phyloP scores from a whole-genome alignment of 768 basidiomycete species.

The Panaeolus papilionaceus region DNA sequence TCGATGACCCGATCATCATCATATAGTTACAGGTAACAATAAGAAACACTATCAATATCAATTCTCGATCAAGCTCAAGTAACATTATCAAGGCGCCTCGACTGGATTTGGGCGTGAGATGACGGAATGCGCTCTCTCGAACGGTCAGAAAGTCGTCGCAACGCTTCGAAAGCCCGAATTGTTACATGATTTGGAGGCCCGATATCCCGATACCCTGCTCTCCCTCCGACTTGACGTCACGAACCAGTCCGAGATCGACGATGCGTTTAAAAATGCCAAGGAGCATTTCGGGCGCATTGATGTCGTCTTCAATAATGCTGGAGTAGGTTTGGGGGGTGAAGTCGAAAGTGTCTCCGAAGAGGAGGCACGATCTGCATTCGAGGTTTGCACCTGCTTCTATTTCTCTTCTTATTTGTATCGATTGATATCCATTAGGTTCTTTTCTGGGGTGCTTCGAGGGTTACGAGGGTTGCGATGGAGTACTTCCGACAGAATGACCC shows the following conservation, averaged over 20 bases:
- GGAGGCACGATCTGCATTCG: slow-evolving; percentile 42
- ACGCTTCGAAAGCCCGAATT: slow-evolving; percentile 44
- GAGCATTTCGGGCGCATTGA: slow-evolving; percentile 48
- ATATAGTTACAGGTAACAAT: not conserved
- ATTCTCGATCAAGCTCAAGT: not conserved
- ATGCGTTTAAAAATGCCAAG: slow-evolving; percentile 40
- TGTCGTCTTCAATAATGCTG: slow-evolving; percentile 54
- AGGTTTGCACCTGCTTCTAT: slow-evolving; percentile 28
- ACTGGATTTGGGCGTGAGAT: slow-evolving; percentile 44
- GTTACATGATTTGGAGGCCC: slow-evolving; percentile 27
- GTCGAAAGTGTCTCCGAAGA: slow-evolving; percentile 41
- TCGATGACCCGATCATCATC: not conserved
- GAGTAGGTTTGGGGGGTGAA: slow-evolving; percentile 39
- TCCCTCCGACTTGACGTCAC: slow-evolving; percentile 48
- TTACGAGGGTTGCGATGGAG: slow-evolving; percentile 37
- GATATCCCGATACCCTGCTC: slow-evolving; percentile 39
- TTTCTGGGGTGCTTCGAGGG: slow-evolving; percentile 45
- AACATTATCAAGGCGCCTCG: slow-evolving; percentile 35
- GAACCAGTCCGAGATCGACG: slow-evolving; percentile 33
- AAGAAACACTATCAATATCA: not conserved
- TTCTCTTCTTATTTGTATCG: not conserved
- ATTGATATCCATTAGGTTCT: not conserved
- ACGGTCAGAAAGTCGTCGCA: slow-evolving; percentile 49
- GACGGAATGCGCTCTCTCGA: slow-evolving; percentile 38
- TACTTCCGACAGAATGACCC: slow-evolving; percentile 49